Conservation (phyloP, 208 protist genomes). For the Wallacemonas rigidus region DNA sequence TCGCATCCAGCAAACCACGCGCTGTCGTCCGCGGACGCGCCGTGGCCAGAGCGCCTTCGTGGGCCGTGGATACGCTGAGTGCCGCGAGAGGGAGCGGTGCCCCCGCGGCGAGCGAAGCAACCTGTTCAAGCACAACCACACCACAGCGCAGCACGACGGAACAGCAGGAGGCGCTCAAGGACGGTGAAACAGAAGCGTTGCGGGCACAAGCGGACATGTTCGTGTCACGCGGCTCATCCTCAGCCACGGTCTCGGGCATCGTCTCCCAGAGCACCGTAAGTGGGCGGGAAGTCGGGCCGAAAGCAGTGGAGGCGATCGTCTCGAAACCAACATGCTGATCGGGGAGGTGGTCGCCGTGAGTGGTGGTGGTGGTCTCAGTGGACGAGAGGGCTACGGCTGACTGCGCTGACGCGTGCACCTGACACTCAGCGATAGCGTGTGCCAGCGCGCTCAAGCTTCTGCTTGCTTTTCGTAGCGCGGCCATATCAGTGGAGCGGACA, state of each 20-base stretch:
- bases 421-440: not conserved
- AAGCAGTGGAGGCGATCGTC: not conserved
- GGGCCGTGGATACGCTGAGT: constrained; percentile 10
- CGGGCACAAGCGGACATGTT: not conserved
- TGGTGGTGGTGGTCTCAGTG: not conserved
- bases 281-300: not conserved
- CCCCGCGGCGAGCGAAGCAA: constrained; percentile 2
- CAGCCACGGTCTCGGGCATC: constrained; percentile 4
- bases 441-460: not conserved
- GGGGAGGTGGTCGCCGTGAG: not conserved
- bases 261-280: constrained; percentile 43
- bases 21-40: not conserved
- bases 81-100: not conserved
- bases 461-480: not conserved
- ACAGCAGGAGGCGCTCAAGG: constrained; percentile 15
- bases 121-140: constrained; percentile 30
- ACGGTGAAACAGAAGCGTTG: no score
- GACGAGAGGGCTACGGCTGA: not conserved
- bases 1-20: not conserved
- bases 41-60: not conserved
- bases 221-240: not conserved
- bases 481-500: not conserved
- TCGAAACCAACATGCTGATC: not conserved
- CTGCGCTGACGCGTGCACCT: not conserved
- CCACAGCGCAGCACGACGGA: constrained; percentile 46